These are phyloP conservation scores for Ambrosiella cleistominuta DNA, from an alignment of 2,329 filamentous ascomycete species.

Conservation along the genomic window DNA sequence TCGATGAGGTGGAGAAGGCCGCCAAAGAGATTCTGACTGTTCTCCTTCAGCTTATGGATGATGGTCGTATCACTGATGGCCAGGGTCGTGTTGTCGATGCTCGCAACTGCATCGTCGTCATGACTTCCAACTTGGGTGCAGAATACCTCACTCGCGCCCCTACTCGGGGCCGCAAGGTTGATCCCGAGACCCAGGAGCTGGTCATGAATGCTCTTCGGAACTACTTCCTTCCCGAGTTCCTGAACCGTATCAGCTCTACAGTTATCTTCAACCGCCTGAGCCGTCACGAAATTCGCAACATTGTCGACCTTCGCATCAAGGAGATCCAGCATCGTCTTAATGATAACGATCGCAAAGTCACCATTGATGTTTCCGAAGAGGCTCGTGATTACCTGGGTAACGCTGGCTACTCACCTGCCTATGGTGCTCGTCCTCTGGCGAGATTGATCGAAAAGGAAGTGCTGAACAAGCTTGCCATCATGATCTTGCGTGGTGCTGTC, in stretches of 20 bases:
- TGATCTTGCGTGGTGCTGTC: slow-evolving; percentile 73
- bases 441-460: slow-evolving; percentile 95
- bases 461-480: slow-evolving; percentile 76
- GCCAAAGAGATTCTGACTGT: slow-evolving; percentile 96
- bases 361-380: slow-evolving; percentile 64
- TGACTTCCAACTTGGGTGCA: slow-evolving; percentile 94
- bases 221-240: slow-evolving; percentile 96
- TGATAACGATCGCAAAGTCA: slow-evolving; percentile 68
- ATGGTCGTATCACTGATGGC: slow-evolving; percentile 93
- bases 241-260: slow-evolving; percentile 89
- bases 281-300: slow-evolving; percentile 75
- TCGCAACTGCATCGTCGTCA: slow-evolving; percentile 96
- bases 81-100: slow-evolving; percentile 91
- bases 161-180: slow-evolving; percentile 66
- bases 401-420: slow-evolving; percentile 86
- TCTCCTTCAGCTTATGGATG: slow-evolving; percentile 97
- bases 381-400: slow-evolving; percentile 87
- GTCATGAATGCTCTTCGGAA: slow-evolving; percentile 82
- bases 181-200: slow-evolving; percentile 66
- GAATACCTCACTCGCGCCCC: slow-evolving; percentile 76
- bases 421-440: slow-evolving; percentile 75
- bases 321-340: slow-evolving; percentile 89
- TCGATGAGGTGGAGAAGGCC: slow-evolving; percentile 96
- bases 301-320: slow-evolving; percentile 72
- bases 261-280: slow-evolving; percentile 98